Base-by-base conservation (phyloP, 2,329 filamentous ascomycete genomes). In the Polychaeton citri region DNA sequence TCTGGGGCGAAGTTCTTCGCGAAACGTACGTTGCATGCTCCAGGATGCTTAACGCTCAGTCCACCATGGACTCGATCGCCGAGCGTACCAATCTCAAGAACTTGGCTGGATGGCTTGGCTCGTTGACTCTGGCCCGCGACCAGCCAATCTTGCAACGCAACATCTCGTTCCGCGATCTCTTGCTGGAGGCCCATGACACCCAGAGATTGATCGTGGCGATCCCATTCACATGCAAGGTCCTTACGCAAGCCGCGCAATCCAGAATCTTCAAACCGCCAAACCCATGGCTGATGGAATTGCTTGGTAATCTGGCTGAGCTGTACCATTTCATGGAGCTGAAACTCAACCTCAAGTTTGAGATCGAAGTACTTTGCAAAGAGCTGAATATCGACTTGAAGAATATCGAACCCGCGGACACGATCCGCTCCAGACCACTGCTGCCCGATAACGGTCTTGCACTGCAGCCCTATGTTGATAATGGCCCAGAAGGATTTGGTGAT, bases 271-370 rank as follows among this genome's bases (percentile, higher is more conserved):
- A 78, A 38, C 87, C 88, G 8, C 90, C 90, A 2, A 98, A 98
- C 50, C 90, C 90, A 1, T 98, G 90, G 90, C 60, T 95, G 31
- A 93, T 95, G 82, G 90, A 98, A 50, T 90, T 98, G 36, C 76
- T 98, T 37, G 75, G 83, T 44, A 68, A 96, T 6, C 70, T 98
- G 21, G 83, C 94, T 49, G 92, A 98, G 53, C 70, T 98, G 3
- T 98, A 98, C 52, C 81, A 94, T 52, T 81, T 82, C 50, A 85
- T 84, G 10, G 88, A 95, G 49, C 66, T 98, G 38, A 96, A 96
- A 58, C 72, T 98, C 24, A 96, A 96, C 48, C 77, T 94, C 35
- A 98, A 96, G 51, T 98, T 98, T 49, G 90, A 98, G 59, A 96
- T 98, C 39, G 90, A 98, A 59, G 87, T 98, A 18, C 71, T 98